Evolutionary conservation across 306 rosid genomes (phyloP), one percentile per base, ranked within the genome.

Genomic region (Crataegus laevigata): DNA sequence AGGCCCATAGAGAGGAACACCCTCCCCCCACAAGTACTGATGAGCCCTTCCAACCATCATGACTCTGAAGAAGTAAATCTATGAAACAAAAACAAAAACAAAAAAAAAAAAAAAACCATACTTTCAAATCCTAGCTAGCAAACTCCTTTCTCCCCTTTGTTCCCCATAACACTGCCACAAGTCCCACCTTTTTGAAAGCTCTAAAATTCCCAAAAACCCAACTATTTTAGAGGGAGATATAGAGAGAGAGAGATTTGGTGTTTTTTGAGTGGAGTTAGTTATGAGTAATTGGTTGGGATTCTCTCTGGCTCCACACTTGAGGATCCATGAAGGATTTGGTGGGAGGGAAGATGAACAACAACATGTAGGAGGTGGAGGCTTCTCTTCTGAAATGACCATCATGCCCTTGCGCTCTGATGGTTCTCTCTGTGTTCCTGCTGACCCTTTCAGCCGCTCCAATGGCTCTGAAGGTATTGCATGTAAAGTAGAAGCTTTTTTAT

Each of bases 381-480:
- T 66, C 30, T 81, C 79, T 43, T 75, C 80, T 82, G 88, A 79
- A 67, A 83, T 91, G 54, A 82, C 97, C 68, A 81, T 71, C 73
- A 89, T 92, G 97, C 99, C 99, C 42, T 73, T 92, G 68, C 93
- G 91, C 75, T 94, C 98, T 61, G 99, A 92, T 81, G 98, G 99
- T 7, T 88, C 99, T 26, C 96, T 94, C 5, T 92, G 96, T 82
- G 90, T 84, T 66, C n/a, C 87, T 77, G 26, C 90, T 67, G 91
- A 88, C 38, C 87, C 96, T 28, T 88, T 84, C 28, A 36, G 65
- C 14, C 88, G 81, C 83, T 72, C 86, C 40, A 28, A 75, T 78
- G 79, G 83, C 64, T 71, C 87, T 64, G 77, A 87, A 84, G 97
- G 97, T 94, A 86, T 63, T 78, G 82, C 84, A 83, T 79, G 84